A percentile compares a stretch with the other conserved stretches of the same genome.
phyloP scores from a whole-genome alignment of 2,329 filamentous ascomycete species.

The Verticillium nonalfalfae region DNA sequence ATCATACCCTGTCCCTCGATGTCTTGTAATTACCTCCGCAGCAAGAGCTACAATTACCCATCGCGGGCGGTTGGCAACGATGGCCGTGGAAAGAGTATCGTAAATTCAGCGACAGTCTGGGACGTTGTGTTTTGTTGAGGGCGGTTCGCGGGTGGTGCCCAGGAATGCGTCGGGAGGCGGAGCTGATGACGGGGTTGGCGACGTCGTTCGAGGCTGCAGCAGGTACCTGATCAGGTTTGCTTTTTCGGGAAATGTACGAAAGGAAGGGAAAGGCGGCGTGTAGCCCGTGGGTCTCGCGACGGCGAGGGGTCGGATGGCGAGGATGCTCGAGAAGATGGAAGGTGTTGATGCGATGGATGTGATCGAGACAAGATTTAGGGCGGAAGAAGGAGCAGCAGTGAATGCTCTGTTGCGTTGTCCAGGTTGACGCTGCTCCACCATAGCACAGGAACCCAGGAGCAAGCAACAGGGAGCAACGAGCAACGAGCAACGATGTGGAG shows the following conservation, averaged over 20 bases:
- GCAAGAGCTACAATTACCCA: conserved; percentile 59
- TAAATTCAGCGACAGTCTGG: background rate
- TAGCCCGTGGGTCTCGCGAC: background rate
- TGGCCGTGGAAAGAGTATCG: background rate
- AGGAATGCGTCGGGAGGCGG: background rate
- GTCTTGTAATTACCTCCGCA: conserved; percentile 41
- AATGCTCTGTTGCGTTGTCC: background rate
- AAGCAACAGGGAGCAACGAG: conserved; percentile 1
- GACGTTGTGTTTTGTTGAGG: background rate
- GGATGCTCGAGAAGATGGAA: background rate
- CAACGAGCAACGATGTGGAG: conserved; percentile 6
- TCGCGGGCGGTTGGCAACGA: conserved; percentile 25
- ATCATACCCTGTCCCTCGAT: background rate
- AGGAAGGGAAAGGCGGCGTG: background rate
- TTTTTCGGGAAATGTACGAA: background rate
- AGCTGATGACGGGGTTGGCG: background rate
- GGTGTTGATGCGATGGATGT: conserved; percentile 1
- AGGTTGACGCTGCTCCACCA: background rate
- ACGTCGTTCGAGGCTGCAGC: background rate
- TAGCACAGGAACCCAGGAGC: background rate
- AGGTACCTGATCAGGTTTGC: background rate
- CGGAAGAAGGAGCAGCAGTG: background rate
- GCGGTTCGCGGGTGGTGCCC: background rate
- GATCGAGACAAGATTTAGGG: background rate
- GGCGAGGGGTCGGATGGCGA: background rate